These are phyloP conservation scores for Stipa capillata DNA, from an alignment of 176 grass and related monocot species.

Conservation along the genomic window DNA sequence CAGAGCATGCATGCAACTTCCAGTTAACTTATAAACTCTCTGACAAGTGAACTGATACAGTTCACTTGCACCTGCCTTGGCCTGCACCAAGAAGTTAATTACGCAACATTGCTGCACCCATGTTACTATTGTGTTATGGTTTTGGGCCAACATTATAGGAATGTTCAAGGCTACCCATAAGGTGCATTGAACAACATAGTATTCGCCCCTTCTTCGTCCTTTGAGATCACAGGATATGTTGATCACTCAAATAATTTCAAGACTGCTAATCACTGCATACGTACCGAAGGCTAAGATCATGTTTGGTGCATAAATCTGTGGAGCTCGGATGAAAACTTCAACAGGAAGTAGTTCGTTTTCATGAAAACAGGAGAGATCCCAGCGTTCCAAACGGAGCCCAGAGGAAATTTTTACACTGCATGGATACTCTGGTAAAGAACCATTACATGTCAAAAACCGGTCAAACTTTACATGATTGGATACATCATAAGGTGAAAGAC, in stretches of 20 bases:
- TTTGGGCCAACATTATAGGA: constrained; percentile 15
- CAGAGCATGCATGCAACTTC: not conserved
- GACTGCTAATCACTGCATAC: not conserved
- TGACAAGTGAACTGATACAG: not conserved
- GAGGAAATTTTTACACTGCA: not conserved
- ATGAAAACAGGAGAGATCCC: too few species aligned
- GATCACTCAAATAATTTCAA: constrained; percentile 16
- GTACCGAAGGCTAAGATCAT: too few species aligned
- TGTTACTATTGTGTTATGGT: not conserved
- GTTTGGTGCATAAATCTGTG: too few species aligned
- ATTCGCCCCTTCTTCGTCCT: not conserved
- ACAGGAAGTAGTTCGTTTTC: too few species aligned
- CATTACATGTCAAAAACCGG: not conserved
- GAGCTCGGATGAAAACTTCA: too few species aligned
- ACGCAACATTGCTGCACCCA: not conserved
- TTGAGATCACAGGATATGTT: not conserved
- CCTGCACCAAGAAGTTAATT: not conserved
- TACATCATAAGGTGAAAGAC: constrained; percentile 8
- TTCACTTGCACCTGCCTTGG: not conserved
- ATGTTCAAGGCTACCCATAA: not conserved
- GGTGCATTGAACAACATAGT: not conserved
- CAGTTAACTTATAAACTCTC: not conserved
- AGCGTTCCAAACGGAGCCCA: too few species aligned
- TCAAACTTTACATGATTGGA: constrained; percentile 31
- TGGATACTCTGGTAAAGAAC: not conserved